Percentiles rank a stretch among this genome's conserved stretches.
phyloP scores from a whole-genome alignment of 2,329 filamentous ascomycete genomes.

The Fusarium goolgardi region DNA sequence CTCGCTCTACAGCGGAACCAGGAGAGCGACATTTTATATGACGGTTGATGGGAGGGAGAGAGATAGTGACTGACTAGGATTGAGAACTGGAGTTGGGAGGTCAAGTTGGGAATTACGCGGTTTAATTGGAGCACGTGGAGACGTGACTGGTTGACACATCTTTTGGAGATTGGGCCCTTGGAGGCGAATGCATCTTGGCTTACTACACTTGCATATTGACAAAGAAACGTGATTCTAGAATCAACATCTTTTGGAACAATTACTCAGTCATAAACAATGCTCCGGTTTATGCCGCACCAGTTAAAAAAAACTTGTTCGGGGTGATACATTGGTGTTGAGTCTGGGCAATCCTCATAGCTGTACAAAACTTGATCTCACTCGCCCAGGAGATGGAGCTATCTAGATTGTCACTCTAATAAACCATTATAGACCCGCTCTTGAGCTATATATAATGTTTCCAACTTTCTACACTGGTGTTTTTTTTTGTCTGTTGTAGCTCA shows the following conservation, averaged over 20 bases:
- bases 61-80: neutral
- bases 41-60: neutral
- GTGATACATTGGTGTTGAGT: no score
- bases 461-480: no score
- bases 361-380: no score
- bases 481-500: no score
- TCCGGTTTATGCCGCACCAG: no score
- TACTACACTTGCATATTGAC: neutral
- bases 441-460: no score
- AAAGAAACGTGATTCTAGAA: neutral
- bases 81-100: neutral
- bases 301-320: no score
- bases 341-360: no score
- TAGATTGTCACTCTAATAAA: no score
- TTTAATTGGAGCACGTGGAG: conserved; percentile 38
- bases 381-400: no score
- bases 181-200: neutral
- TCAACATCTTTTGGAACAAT: neutral
- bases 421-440: no score
- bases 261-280: no score
- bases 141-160: conserved; percentile 27
- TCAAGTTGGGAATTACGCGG: conserved; percentile 24
- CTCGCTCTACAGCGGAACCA: conserved; percentile 20
- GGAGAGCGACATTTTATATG: conserved; percentile 28
- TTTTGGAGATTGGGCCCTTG: neutral